Base-by-base conservation (phyloP, 805 yeast genomes). In the Metschnikowia lachancei region DNA sequence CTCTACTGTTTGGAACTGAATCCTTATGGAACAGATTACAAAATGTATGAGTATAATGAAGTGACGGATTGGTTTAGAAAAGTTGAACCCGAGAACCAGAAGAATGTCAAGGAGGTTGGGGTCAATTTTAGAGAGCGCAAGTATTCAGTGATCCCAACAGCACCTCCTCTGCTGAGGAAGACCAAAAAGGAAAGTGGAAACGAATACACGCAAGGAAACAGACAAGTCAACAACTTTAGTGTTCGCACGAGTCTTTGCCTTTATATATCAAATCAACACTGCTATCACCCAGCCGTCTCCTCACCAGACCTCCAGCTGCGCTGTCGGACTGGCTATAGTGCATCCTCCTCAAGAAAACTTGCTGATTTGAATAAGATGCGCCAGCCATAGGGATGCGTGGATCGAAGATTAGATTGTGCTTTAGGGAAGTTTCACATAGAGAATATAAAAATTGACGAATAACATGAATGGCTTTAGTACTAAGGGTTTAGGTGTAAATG, bases 11-110 rank as follows among this genome's bases (percentile, higher is more conserved):
- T 92, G 50, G 97, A 92, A 60, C 90, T 92, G 41, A 88, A 87
- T 63, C 97, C 98, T 0, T 92, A 89, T 64, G 98, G 98, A 2
- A 95, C 95, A 2, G 95, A 89, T 50, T 92, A 96, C 89, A 78
- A 85, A 12, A 73, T 91, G 63, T 92, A 84, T 66, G 96, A 90
- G 63, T 92, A 84, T 67, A 85, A 87, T 57, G 97, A 91, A 55
- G 67, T 66, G 2, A 66, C 75, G 34, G 91, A 90, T 62, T 81
- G 88, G 84, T 92, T 92, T 67, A 77, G 70, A 45, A 80, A 85
- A 57, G 83, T 89, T 3, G 78, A 76, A 47, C 69, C 61, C 12
- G 80, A 76, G 35, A 81, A 78, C 54, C 70, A 70, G 52, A 78
- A 75, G 65, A 85, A 79, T 54, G 81, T 85, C 29, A 77, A 78